Base-by-base conservation (phyloP, 2,329 filamentous ascomycete genomes). In the Fusarium irregulare region DNA sequence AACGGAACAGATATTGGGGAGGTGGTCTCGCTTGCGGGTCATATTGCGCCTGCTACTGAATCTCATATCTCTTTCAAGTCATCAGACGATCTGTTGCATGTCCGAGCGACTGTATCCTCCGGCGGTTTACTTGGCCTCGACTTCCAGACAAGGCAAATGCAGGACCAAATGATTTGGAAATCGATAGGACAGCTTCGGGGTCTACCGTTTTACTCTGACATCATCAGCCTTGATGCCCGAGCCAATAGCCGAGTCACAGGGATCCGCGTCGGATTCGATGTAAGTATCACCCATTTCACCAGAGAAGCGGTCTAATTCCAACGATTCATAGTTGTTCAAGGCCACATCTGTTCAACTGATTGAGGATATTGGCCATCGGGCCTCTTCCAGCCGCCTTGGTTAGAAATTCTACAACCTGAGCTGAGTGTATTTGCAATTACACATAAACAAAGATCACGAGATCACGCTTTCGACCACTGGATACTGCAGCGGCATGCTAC, bases 221-320 rank as follows among this genome's bases (percentile, higher is more conserved):
- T 56, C 1, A 32, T 27, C 3, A 28, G 28, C 4, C 47, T 70
- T 0, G 10, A 32, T 11, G 50, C 67, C 8, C 13, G 14, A 23
- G 16, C 4, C 10, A 34, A 44, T 2, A n/a, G 7, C 2, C n/a
- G 16, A 3, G 6, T 70, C 2, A 21, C 4, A 4, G 67, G 67
- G 2, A 5, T 54, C 1, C 5, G 53, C 3, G 3, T 70, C 18
- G 45, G 63, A 3, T 27, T 70, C 4, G 68, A 70, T 50, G 68
- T 70, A 42, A 16, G 68, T 53, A 25, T 6, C 1, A 7, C 3
- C 8, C 1, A 1, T 3, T 4, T 2, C 34, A n/a, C 18, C 18
- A 37, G 34, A n/a, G 34, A 37, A 2, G 34, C 5, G 14, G 8
- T 16, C 10, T 49, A 25, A 10, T 44, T 14, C 3, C 28, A 6